phyloP scores from a whole-genome alignment of 2,329 filamentous ascomycete genomes.

The Tolypocladium album region DNA sequence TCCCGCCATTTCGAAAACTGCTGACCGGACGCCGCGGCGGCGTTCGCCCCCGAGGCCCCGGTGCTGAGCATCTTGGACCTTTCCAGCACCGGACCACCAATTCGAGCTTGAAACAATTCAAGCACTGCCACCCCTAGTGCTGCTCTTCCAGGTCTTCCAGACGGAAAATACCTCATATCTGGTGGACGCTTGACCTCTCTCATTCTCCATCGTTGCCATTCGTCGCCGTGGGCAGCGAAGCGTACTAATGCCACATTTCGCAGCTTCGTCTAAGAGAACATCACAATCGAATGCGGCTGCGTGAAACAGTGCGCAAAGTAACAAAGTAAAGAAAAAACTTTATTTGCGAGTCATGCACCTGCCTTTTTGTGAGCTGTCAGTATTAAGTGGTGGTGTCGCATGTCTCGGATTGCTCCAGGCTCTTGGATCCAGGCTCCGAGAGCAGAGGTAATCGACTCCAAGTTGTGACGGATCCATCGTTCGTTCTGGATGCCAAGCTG shows the following conservation, averaged over 20 bases:
- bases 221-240: background rate
- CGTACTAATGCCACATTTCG: background rate
- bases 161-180: no score
- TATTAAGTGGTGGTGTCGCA: background rate
- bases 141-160: no score
- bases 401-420: background rate
- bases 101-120: no score
- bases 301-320: background rate
- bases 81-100: no score
- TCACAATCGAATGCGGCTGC: background rate
- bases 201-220: background rate
- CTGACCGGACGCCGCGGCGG: background rate
- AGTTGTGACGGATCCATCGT: background rate
- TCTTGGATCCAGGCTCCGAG: no score
- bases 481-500: background rate
- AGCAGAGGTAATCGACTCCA: background rate
- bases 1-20: background rate
- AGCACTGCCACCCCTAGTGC: no score
- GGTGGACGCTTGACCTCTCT: no score
- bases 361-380: background rate
- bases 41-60: background rate
- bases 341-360: background rate
- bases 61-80: background rate
- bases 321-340: no score
- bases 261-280: background rate